Base-by-base conservation (phyloP, 2,329 filamentous ascomycete genomes). In the Nemania serpens region DNA sequence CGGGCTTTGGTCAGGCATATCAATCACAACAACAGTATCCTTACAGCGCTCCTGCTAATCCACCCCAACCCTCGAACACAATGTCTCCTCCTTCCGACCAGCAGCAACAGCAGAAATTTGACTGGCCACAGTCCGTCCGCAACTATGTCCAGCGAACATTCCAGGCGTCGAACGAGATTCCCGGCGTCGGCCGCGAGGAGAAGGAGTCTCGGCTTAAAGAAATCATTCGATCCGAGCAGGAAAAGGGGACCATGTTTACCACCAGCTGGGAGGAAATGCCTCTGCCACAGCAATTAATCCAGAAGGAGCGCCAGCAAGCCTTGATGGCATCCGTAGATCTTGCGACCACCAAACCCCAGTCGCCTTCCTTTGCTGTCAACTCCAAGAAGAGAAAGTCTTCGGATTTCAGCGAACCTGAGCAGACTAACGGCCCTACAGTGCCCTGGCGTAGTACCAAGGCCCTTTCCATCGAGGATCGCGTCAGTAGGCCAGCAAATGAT, bases 81-180 rank as follows among this genome's bases (percentile, higher is more conserved):
- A 71, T 59, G 68, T 67, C 59, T 60, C 67, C 73, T 65, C 66
- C 73, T 66, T 66, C 69, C 62, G 74, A 77, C 63, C 75, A 79
- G 22, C 74, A 77, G 65, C 75, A 68, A 71, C 78, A 68, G 71
- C 78, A 82, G 73, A 91, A 89, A 79, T 88, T 89, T 70, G 86
- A 90, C 69, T 98, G 92, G 89, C 88, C 93, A 34, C 80, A 85
- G 45, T 85, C 89, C n/a, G 91, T 98, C 62, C 90, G 93, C 69
- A 82, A 84, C 67, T 98, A 97, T 78, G 94, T 98, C 34, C 89
- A 93, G 71, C 88, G 93, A 71, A 93, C 93, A 25, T 98, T 98
- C 74, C 87, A 91, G 52, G 84, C 87, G 25, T 84, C 87, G 60
- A 91, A 93, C 73, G 80, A 88, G 66, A 83, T 90, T 64, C 71